These are phyloP conservation scores for Pichia sp. DNA, from an alignment of 1,139 yeast genomes.

Conservation along the genomic window DNA sequence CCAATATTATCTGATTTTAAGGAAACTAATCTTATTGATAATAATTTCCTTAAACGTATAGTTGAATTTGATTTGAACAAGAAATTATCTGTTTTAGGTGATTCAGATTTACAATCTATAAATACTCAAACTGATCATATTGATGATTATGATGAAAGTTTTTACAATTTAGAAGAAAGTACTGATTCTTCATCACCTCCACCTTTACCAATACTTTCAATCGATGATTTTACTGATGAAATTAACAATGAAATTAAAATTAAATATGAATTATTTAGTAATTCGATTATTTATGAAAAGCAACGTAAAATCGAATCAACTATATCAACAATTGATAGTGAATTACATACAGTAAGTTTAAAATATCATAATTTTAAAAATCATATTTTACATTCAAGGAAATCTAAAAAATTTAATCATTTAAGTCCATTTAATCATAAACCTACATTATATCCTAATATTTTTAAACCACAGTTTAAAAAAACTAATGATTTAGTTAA, in stretches of 20 bases:
- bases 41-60: slow-evolving; percentile 2
- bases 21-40: slow-evolving; percentile 3
- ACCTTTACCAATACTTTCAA: background rate
- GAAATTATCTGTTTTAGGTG: slow-evolving; percentile 8
- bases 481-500: background rate
- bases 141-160: background rate
- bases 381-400: background rate
- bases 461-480: background rate
- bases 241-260: slow-evolving; percentile 2
- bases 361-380: background rate
- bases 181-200: background rate
- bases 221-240: slow-evolving; percentile 2
- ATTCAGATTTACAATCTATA: background rate
- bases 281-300: background rate
- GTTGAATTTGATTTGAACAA: slow-evolving; percentile 8
- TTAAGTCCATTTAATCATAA: background rate
- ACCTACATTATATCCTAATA: slow-evolving; percentile 1
- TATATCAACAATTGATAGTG: slow-evolving; percentile 4
- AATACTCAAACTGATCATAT: background rate
- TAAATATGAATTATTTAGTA: slow-evolving; percentile 4
- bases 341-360: background rate
- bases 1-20: background rate
- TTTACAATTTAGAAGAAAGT: background rate
- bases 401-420: too few species aligned
- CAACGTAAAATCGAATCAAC: background rate